Percentiles rank a stretch among this genome's conserved stretches.
Evolutionary conservation across 139 green algal genomes (phyloP).

Genomic region (Picochlorum sp.): DNA sequence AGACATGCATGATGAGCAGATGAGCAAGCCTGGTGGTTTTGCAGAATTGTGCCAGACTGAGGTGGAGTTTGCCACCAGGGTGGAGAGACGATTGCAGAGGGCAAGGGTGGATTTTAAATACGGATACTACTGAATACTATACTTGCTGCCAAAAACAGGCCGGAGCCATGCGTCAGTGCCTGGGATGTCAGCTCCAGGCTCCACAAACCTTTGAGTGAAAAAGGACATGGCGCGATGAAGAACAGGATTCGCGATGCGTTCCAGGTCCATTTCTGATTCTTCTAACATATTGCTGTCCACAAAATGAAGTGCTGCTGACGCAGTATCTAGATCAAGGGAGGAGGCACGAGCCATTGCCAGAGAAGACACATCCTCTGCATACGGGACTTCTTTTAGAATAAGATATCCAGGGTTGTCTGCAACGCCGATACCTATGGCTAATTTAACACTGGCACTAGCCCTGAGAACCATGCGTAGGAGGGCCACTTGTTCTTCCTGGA

Average conservation of each 20-base stretch:
- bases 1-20: conserved; percentile 50
- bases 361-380: neutral
- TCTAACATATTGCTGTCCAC: neutral
- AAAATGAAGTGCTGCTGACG: neutral
- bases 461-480: conserved; percentile 10
- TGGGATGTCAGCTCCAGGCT: neutral
- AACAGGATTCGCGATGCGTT: neutral
- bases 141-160: neutral
- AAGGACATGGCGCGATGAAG: neutral
- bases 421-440: neutral
- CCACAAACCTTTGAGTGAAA: neutral
- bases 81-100: conserved; percentile 13
- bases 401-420: neutral
- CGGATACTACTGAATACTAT: conserved; percentile 1
- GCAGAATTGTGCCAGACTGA: neutral
- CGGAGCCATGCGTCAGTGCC: neutral
- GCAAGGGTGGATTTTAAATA: conserved; percentile 18
- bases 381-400: neutral
- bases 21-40: neutral
- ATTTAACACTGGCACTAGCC: neutral
- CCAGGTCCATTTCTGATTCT: neutral
- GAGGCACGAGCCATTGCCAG: neutral
- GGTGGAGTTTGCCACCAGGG: conserved; percentile 10
- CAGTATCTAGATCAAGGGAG: neutral
- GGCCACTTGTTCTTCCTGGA: conserved; percentile 2